Base-by-base conservation (phyloP, 495 filamentous ascomycete species). In the Lasiosphaeria hispida region DNA sequence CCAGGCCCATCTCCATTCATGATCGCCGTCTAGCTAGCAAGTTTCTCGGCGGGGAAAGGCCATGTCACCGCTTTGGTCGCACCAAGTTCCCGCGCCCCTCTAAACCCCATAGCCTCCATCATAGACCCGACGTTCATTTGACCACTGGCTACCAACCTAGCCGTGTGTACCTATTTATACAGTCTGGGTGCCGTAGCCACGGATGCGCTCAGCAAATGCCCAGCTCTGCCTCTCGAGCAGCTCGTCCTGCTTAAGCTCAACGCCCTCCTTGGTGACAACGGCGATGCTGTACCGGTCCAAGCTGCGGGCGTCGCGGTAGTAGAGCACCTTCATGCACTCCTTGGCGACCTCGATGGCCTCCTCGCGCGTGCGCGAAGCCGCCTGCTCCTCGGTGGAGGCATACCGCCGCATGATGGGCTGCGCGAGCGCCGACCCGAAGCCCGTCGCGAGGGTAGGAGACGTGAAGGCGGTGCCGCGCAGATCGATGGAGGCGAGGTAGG, bases 281-380 rank as follows among this genome's bases (percentile, higher is more conserved):
- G 92, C 92, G 70, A 98, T 86, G 52, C 88, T 90, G 73, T 96
- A 98, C 70, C 85, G 80, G 73, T 97, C 91, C 70, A 92, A 72
- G 78, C 89, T 94, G 67, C 94, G 85, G 7, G 94, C 94, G 78
- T 98, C 94, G 60, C 94, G 83, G 78, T 98, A 98, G 79, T 91
- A 98, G 55, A 98, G 80, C 56, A 97, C 92, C 81, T 97, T 97
- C 88, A 98, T 91, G 71, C 90, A 95, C 74, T 96, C 88, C 76
- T 87, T 87, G 56, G 97, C 75, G 11, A 89, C 81, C 23, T 83
- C 78, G 48, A 96, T 79, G 41, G 94, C 94, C 72, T 88, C 69
- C 65, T 97, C 93, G 65, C 83, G 83, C 43, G 77, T 88, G 55
- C 97, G 76, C 44, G 79, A 72, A 58, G 81, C 80, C 19, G 88